Evolutionary conservation across 345 rosid genomes (phyloP), one percentile per base, ranked within the genome.

Genomic region (Heritiera littoralis): DNA sequence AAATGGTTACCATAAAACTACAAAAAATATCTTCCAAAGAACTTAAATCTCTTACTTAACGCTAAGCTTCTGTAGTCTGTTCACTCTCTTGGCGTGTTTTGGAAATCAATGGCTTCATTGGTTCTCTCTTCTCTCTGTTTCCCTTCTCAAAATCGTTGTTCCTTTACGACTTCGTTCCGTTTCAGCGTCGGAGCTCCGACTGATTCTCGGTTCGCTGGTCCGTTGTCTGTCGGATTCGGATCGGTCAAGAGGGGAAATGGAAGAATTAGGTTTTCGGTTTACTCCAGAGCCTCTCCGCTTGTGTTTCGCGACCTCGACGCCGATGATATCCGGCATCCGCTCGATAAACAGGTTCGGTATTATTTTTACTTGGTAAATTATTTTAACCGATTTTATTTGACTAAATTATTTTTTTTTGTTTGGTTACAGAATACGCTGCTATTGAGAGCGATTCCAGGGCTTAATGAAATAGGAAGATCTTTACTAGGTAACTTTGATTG

Each of bases 301-400:
- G 88, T 89, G 81, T 91, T 96, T 81, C 92, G 92, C 59, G 86
- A 92, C 68, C 99, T 95, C 64, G 98, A 95, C 65, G 98, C 98
- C 30, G 99, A 95, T 87, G 99, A 93, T 86, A 93, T 95, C 66
- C 87, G 98, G 15, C 99, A 93, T 81, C 97, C 97, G 79, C 88
- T 93, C 2, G 98, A 96, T 83, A 91, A 91, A 64, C 98, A 96
- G 99, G 99, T 95, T 32, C 7, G 10, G 8, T 74, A 35, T 32
- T 54, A 17, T 1, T 1, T 73, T 14, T 73, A 60, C 64, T 70
- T 30, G 13, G 32, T 32, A 11, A 78, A 48, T 8, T 66, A 35
- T 11, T 64, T 45, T 30, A 30, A 4, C 14, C 14, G 28, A 23
- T 84, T 43, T 55, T 8, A 30, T 67, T 63, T 73, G 28, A 45